Evolutionary conservation across 371 early-diverging fungal species (phyloP), one percentile per base, ranked within the genome.

Genomic region (Vairimorpha necatrix): DNA sequence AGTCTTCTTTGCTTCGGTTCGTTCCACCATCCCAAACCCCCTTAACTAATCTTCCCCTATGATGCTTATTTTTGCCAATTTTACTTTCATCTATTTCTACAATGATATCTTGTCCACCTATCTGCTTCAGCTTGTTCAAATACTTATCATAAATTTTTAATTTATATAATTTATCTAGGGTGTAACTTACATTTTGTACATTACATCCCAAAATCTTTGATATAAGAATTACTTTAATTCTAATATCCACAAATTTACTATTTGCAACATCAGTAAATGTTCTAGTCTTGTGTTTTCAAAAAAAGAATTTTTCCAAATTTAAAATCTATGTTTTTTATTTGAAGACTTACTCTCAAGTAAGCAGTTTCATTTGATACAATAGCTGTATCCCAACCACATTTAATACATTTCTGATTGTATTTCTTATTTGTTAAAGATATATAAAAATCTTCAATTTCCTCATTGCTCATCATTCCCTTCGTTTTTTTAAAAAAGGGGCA

Each of bases 51-150:
- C 22, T 18, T 20, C 56, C 56, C 26, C 56, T 54, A 24, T 54
- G 9, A 54, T 18, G 22, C 22, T 54, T 54, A 20, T 26, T 54
- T 24, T 54, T 54, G 9, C 56, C 56, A 7, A 54, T 20, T 26
- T 18, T 54, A 7, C 16, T 14, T 54, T 54, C 56, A 54, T 54
- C 56, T 6, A 54, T 54, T 54, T 54, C 56, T 20, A 54, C 56
- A 54, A 54, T n/a, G 9, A 26, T 20, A 54, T 54, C 22, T 7
- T 54, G 9, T 20, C 56, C 56, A 11, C 56, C 56, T 14, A 54
- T n/a, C 22, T 54, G 42, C 16, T 42, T 42, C 16, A 42, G 11
- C 11, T 42, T 16, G 7, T 42, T 42, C 7, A 42, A 16, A 42
- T 42, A 42, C 16, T 16, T 7, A 7, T 42, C 42, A 42, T 42